These are phyloP conservation scores for Basipetospora chlamydospora DNA, from an alignment of 2,329 filamentous ascomycete species.

Conservation along the genomic window DNA sequence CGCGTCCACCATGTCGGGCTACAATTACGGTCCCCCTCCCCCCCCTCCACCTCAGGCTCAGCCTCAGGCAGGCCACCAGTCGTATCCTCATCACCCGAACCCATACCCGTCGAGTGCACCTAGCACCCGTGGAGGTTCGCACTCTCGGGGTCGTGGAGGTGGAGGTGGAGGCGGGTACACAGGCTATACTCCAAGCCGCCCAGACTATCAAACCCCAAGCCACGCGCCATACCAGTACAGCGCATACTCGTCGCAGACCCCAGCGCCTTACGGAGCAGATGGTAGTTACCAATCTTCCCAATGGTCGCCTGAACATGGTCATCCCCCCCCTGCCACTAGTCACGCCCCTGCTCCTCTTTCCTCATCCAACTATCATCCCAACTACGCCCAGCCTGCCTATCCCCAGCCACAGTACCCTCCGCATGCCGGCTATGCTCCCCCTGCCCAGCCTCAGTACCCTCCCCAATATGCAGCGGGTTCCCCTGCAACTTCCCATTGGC, in stretches of 20 bases:
- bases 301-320: conserved; percentile 4
- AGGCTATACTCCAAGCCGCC: conserved; percentile 16
- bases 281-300: conserved; percentile 5
- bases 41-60: conserved; percentile 30
- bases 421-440: conserved; percentile 19
- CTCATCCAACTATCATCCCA: conserved; percentile 41
- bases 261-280: conserved; percentile 3
- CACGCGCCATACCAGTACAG: conserved; percentile 24
- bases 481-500: conserved; percentile 1
- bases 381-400: conserved; percentile 37
- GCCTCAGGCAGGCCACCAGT: conserved; percentile 16
- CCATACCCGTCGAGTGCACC: conserved; percentile 7
- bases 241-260: conserved; percentile 13
- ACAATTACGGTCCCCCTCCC: conserved; percentile 40
- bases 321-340: background rate
- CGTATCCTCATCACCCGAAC: conserved; percentile 22
- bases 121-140: conserved; percentile 12
- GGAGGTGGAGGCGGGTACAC: conserved; percentile 24
- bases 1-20: conserved; percentile 30
- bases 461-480: conserved; percentile 2
- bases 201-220: conserved; percentile 5
- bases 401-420: conserved; percentile 22
- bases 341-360: conserved; percentile 34
- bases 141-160: conserved; percentile 20
- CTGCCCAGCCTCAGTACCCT: conserved; percentile 13